Evolutionary conservation across 2,329 filamentous ascomycete species (phyloP).

Genomic region (Pyrenochaeta sp.): DNA sequence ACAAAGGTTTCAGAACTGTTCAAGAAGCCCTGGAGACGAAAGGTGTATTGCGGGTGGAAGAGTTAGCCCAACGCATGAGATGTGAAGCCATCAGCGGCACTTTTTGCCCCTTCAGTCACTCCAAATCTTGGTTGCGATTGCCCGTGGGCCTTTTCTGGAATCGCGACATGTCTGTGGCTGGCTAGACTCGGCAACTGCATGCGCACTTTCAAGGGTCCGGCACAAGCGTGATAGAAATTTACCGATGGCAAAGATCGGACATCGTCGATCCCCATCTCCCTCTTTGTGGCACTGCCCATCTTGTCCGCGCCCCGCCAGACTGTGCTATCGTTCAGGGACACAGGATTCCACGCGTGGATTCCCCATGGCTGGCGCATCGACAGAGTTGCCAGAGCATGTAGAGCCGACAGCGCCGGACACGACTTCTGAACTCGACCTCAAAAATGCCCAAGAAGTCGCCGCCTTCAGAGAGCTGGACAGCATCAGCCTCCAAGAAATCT

Average conservation of each 20-base stretch:
- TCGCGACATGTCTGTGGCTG: background rate
- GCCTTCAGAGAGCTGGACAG: constrained; percentile 33
- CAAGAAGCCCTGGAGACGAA: background rate
- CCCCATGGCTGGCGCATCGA: constrained; percentile 12
- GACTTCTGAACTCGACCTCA: constrained; percentile 1
- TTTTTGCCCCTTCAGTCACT: background rate
- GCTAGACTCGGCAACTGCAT: background rate
- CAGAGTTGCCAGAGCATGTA: constrained; percentile 1
- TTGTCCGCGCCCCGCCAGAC: constrained; percentile 3
- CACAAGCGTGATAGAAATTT: constrained; percentile 2
- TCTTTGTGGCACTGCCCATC: background rate
- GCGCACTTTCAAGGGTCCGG: background rate
- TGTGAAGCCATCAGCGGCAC: background rate
- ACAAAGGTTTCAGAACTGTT: background rate
- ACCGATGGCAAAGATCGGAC: background rate
- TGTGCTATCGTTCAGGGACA: background rate
- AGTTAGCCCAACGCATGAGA: background rate
- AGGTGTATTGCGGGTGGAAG: background rate
- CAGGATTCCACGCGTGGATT: background rate
- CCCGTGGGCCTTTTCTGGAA: background rate
- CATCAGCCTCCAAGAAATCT: constrained; percentile 37
- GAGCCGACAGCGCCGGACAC: constrained; percentile 5
- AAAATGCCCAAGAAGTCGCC: constrained; percentile 18
- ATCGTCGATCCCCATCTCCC: background rate
- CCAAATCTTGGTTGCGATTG: background rate